Base-by-base conservation (phyloP, 768 basidiomycete genomes). In the Agrocybe praecox region DNA sequence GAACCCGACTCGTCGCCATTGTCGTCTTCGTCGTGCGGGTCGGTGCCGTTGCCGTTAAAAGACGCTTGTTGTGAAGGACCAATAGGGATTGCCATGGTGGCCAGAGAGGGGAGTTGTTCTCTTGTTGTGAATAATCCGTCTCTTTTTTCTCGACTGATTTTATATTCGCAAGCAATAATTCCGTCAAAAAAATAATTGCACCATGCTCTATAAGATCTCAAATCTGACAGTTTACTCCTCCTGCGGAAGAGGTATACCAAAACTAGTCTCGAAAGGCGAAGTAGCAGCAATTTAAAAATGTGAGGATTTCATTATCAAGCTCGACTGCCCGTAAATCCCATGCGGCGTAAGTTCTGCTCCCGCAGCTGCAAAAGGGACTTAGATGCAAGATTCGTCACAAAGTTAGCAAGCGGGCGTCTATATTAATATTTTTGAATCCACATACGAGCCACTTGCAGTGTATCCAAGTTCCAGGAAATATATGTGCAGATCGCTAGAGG, bases 1-100 rank as follows among this genome's bases (percentile, higher is more conserved):
- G 56, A 47, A 26, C 45, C 53, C 19, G 49, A 42, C 14, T 56
- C 56, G 17, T 42, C 22, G 43, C 34, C 26, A 10, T 26, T 52
- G n/a, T 55, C 29, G 29, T 56, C 59, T 1, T 33, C 24, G 21
- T 45, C 44, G 10, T 52, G 42, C 51, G 53, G 19, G 24, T 26
- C 36, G 18, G 47, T 12, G 15, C 32, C 40, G 17, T 54, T 33
- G 46, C 40, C 49, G 7, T 22, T 26, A 36, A 46, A 23, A 10
- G 14, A 12, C 23, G 15, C 33, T 18, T 43, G 47, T 12, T 18
- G 26, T 18, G 29, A 34, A 21, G 34, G n/a, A 44, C 17, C 42
- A 17, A 24, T 45, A 34, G 36, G 18, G 19, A 19, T 26, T 46
- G 22, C 21, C 45, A 44, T 32, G 43, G 6, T 45, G 43, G 14